Conservation (phyloP, 1,284 basidiomycete species). For the Boletus holoroseus region DNA sequence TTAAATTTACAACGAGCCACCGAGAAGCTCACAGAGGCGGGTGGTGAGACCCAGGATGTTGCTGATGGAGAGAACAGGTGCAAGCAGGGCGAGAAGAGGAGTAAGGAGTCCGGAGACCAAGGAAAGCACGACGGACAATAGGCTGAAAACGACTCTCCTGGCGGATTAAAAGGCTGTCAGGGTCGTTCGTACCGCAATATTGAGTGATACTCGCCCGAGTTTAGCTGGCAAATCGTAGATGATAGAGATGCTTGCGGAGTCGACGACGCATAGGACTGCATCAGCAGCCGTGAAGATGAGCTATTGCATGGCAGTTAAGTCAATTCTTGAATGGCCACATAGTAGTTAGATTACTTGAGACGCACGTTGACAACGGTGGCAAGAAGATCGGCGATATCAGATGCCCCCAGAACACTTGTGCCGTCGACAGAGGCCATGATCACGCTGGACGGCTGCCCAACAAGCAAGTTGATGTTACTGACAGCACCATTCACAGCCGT, state of each 20-base stretch:
- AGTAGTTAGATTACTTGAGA: neutral
- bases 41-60: slow-evolving; percentile 5
- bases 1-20: slow-evolving; percentile 5
- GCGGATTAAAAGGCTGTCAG: neutral
- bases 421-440: slow-evolving; percentile 15
- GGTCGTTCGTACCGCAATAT: neutral
- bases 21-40: slow-evolving; percentile 6
- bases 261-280: slow-evolving; percentile 11
- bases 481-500: slow-evolving; percentile 7
- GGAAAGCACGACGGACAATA: slow-evolving; percentile 2
- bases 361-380: slow-evolving; percentile 4
- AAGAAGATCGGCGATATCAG: slow-evolving; percentile 14
- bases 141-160: slow-evolving; percentile 7
- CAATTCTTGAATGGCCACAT: neutral
- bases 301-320: slow-evolving; percentile 3
- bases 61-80: slow-evolving; percentile 12
- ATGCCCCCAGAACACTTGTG: neutral
- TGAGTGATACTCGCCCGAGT: slow-evolving; percentile 8
- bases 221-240: neutral
- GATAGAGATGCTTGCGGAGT: neutral
- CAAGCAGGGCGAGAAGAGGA: slow-evolving; percentile 8
- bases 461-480: slow-evolving; percentile 4
- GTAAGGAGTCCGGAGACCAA: slow-evolving; percentile 10
- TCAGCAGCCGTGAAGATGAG: slow-evolving; percentile 7
- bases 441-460: slow-evolving; percentile 1